A percentile compares a stretch with the other conserved stretches of the same genome.
These are phyloP conservation scores for Gynostemma pentaphyllum DNA, from an alignment of 306 rosid species.

Conservation along the genomic window DNA sequence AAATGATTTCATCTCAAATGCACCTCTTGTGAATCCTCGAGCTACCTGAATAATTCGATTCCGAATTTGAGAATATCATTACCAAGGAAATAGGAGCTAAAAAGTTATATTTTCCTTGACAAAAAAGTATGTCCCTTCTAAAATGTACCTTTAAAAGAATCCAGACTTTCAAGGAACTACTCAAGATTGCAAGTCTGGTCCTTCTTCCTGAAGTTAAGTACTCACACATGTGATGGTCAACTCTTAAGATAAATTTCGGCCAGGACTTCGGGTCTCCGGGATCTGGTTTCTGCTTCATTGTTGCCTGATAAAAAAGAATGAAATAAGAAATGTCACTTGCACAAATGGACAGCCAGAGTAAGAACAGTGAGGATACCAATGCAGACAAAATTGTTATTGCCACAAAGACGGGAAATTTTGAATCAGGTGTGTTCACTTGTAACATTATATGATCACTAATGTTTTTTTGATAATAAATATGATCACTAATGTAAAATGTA, in stretches of 20 bases:
- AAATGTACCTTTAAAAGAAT: slow-evolving; percentile 68
- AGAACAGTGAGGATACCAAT: neutral
- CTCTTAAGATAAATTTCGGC: slow-evolving; percentile 79
- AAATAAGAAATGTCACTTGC: neutral
- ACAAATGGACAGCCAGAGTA: neutral
- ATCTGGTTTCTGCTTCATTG: slow-evolving; percentile 46
- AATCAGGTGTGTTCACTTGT: neutral
- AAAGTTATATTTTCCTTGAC: neutral
- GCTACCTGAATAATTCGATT: slow-evolving; percentile 53
- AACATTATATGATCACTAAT: neutral
- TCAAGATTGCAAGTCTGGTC: slow-evolving; percentile 77
- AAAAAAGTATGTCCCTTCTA: neutral
- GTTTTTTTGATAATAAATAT: too few species aligned
- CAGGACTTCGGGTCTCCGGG: slow-evolving; percentile 72
- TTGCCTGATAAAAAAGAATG: slow-evolving; percentile 39
- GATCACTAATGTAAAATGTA: neutral
- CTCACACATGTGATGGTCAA: slow-evolving; percentile 75
- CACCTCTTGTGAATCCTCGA: slow-evolving; percentile 81
- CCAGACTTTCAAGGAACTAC: slow-evolving; percentile 96
- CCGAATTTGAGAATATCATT: neutral
- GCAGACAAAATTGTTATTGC: neutral
- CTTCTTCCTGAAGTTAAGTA: slow-evolving; percentile 74
- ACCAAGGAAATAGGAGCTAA: neutral
- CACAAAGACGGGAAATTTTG: neutral
- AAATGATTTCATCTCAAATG: slow-evolving; percentile 63